Evolutionary conservation across 83 land plant genomes (phyloP).

Genomic region (Picea mariana): DNA sequence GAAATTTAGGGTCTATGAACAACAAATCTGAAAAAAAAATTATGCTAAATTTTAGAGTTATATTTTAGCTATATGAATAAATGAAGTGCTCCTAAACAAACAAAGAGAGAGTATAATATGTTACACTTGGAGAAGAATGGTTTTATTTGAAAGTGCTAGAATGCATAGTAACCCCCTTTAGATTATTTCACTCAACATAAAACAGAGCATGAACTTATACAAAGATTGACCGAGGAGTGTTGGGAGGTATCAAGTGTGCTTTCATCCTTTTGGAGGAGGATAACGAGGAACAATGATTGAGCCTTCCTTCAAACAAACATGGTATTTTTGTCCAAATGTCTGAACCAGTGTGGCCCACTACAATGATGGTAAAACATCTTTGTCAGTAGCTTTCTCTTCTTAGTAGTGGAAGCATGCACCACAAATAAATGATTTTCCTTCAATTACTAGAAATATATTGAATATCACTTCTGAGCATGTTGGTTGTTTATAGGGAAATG

Average conservation of each 20-base stretch:
- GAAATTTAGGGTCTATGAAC: too few relatives aligned
- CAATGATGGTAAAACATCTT: conserved; percentile 72
- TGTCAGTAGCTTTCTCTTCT: conserved; percentile 80
- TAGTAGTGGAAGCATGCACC: conserved; percentile 84
- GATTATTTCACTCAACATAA: conserved; percentile 85
- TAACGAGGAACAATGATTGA: conserved; percentile 84
- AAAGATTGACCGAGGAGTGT: conserved; percentile 82
- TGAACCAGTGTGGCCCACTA: conserved; percentile 84
- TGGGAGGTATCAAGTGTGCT: conserved; percentile 74
- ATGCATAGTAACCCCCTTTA: conserved; percentile 89
- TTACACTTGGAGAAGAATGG: too few relatives aligned
- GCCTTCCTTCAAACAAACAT: conserved; percentile 83
- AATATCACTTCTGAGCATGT: conserved; percentile 85
- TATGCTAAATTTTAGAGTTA: too few relatives aligned
- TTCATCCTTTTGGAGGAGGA: conserved; percentile 91
- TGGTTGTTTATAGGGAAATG: conserved; percentile 80
- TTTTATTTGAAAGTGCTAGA: too few relatives aligned
- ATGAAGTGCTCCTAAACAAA: too few relatives aligned
- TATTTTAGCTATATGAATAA: too few relatives aligned
- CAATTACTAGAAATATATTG: conserved; percentile 60
- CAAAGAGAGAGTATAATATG: too few relatives aligned
- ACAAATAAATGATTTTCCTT: conserved; percentile 85
- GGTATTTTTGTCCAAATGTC: conserved; percentile 84
- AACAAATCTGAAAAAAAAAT: too few relatives aligned
- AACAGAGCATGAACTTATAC: conserved; percentile 80